Percentiles rank a stretch among this genome's conserved stretches.
These are phyloP conservation scores for Aspergillus sclerotialis DNA, from an alignment of 2,329 filamentous ascomycete genomes.

Conservation along the genomic window DNA sequence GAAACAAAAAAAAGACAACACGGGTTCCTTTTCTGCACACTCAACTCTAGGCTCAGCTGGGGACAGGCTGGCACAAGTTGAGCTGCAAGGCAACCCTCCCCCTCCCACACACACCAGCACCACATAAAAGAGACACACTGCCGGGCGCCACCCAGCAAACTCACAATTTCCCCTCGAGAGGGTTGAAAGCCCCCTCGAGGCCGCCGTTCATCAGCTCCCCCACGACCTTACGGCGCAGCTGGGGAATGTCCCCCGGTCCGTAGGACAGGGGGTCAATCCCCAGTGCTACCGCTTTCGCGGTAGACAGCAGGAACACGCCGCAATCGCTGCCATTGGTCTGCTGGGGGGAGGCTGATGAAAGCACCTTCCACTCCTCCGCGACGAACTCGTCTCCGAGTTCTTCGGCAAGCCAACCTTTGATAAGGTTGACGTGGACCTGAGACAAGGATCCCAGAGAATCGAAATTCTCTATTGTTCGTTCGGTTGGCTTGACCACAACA, in stretches of 20 bases:
- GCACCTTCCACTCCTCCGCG: constrained; percentile 38
- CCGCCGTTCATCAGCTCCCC: constrained; percentile 42
- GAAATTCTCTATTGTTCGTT: constrained; percentile 41
- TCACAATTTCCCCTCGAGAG: constrained; percentile 5
- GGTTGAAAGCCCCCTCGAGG: constrained; percentile 36
- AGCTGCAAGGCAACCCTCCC: too few relatives aligned
- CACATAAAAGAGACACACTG: constrained; percentile 1
- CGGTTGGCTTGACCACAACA: constrained; percentile 37
- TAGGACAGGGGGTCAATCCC: constrained; percentile 38
- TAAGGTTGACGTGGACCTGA: constrained; percentile 22
- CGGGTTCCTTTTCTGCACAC: too few relatives aligned
- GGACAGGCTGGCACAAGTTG: too few relatives aligned
- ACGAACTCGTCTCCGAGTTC: constrained; percentile 36
- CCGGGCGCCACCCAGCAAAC: constrained; percentile 1
- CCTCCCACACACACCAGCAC: background rate
- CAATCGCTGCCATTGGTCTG: constrained; percentile 44
- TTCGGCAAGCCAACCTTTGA: constrained; percentile 35
- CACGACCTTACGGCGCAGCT: constrained; percentile 40
- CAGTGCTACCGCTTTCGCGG: constrained; percentile 41
- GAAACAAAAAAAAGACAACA: too few relatives aligned
- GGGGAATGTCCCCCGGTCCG: constrained; percentile 30
- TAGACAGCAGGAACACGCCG: constrained; percentile 44
- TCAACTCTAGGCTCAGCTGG: too few relatives aligned
- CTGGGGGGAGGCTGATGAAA: constrained; percentile 33
- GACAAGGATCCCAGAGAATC: constrained; percentile 37